Evolutionary conservation across 2,329 filamentous ascomycete species (phyloP), one percentile per base, ranked within the genome.

Genomic region (Remersonia thermophila): DNA sequence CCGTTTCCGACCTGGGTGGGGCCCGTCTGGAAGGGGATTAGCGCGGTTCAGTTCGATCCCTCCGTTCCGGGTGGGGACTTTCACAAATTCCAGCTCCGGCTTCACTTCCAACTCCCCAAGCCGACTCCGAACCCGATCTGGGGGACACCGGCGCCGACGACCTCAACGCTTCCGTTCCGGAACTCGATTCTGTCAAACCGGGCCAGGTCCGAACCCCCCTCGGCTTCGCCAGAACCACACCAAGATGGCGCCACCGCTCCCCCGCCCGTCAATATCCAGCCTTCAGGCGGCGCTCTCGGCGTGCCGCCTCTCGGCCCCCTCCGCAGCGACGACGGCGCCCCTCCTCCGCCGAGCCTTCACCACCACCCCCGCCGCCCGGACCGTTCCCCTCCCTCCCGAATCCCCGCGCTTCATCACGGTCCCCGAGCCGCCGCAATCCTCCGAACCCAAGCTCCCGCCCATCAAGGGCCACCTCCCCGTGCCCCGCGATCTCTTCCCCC

Each of bases 351-450:
- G 36, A 2, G 18, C 31, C 9, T 52, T 54, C 41, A 49, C 42
- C 54, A 45, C 43, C 42, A 38, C 44, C 48, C 40, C 41, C 49
- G 16, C 45, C 54, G 35, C 45, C 31, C 11, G 27, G 12, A 29
- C 39, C 60, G 37, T 71, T 70, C 51, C 60, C 62, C 44, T 87
- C 45, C 80, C 80, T 13, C 89, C 91, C 33, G 83, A 95, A 56
- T 93, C 86, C 26, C 89, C 91, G 32, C 72, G 73, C 46, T 96
- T 82, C 65, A 82, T 96, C 61, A 77, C 84, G 47, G 67, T 95
- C 37, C 89, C 87, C 32, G 68, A 69, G 47, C 72, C 82, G 33
- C 71, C 76, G n/a, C 85, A 94, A 56, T 75, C 79, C 34, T 68
- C 73, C 23, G 64, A 71, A 47, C 55, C 55, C 11, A 61, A 57